Conservation (phyloP, 176 grass and related monocot species). For the Carex parvula region DNA sequence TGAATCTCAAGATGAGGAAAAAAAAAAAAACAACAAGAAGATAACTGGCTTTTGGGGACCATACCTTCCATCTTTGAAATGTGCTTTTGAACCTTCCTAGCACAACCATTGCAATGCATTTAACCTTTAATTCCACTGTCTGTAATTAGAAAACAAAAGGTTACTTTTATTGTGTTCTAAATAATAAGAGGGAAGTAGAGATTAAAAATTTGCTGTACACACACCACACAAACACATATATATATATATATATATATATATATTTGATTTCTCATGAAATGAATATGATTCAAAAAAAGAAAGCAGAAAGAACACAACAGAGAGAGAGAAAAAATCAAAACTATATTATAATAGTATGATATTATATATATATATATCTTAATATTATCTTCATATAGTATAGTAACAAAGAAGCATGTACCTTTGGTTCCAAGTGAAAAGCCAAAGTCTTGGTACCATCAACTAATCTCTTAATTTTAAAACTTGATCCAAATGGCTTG, state of each 20-base stretch:
- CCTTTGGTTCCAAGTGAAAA: slow-evolving; percentile 96
- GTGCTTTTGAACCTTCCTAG: slow-evolving; percentile 93
- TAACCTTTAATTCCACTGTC: slow-evolving; percentile 92
- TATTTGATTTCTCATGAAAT: not conserved
- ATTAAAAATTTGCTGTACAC: not conserved
- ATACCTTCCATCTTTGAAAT: slow-evolving; percentile 97
- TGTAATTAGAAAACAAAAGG: slow-evolving; percentile 21
- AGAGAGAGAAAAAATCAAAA: not conserved
- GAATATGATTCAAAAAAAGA: not conserved
- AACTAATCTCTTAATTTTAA: slow-evolving; percentile 61
- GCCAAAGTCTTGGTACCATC: slow-evolving; percentile 69
- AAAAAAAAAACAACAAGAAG: too few species aligned
- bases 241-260: too few species aligned
- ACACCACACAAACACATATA: too few species aligned
- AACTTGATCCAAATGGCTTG: slow-evolving; percentile 71
- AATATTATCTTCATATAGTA: not conserved
- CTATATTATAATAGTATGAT: not conserved
- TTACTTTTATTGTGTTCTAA: not conserved
- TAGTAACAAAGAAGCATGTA: slow-evolving; percentile 1
- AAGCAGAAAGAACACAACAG: not conserved
- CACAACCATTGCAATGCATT: slow-evolving; percentile 97
- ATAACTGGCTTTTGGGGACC: not conserved
- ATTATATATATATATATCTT: not conserved
- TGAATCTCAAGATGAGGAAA: not conserved
- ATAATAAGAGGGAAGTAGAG: too few species aligned